These are phyloP conservation scores for Serendipita vermifera DNA, from an alignment of 768 basidiomycete genomes.

Conservation along the genomic window DNA sequence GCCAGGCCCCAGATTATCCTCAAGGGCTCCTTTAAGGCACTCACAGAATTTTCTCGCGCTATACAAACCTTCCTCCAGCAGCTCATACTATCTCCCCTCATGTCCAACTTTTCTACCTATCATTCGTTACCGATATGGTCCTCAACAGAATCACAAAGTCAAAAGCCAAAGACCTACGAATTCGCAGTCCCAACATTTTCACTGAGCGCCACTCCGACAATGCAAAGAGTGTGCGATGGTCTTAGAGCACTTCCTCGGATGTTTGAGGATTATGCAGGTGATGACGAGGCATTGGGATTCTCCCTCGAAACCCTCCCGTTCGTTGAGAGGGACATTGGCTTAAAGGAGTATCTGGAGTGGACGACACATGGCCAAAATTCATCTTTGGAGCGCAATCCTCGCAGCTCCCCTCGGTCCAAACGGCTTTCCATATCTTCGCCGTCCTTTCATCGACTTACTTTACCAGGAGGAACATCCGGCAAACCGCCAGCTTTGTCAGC, in stretches of 20 bases:
- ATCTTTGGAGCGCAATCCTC: background rate
- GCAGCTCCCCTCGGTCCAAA: background rate
- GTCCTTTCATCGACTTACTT: constrained; percentile 28
- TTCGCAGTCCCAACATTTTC: constrained; percentile 83
- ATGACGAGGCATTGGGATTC: constrained; percentile 81
- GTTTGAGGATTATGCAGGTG: constrained; percentile 79
- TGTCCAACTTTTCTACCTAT: constrained; percentile 59
- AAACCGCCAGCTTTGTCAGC: constrained; percentile 35
- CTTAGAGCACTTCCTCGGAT: constrained; percentile 82
- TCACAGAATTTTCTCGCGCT: constrained; percentile 51
- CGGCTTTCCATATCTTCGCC: constrained; percentile 26
- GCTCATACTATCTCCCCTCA: constrained; percentile 74
- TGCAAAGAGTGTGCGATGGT: constrained; percentile 87
- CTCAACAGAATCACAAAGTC: constrained; percentile 31
- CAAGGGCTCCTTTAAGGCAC: constrained; percentile 37
- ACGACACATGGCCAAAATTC: background rate
- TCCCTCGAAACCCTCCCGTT: constrained; percentile 72
- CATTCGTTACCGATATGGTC: constrained; percentile 56
- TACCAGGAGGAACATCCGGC: constrained; percentile 19
- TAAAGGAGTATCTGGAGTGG: constrained; percentile 6
- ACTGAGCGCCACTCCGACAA: constrained; percentile 74
- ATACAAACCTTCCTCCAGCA: constrained; percentile 69
- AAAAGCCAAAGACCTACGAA: constrained; percentile 30
- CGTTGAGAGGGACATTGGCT: constrained; percentile 39
- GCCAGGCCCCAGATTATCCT: constrained; percentile 30